Evolutionary conservation across 1,284 basidiomycete species (phyloP).

Genomic region (Peniophora sp.): DNA sequence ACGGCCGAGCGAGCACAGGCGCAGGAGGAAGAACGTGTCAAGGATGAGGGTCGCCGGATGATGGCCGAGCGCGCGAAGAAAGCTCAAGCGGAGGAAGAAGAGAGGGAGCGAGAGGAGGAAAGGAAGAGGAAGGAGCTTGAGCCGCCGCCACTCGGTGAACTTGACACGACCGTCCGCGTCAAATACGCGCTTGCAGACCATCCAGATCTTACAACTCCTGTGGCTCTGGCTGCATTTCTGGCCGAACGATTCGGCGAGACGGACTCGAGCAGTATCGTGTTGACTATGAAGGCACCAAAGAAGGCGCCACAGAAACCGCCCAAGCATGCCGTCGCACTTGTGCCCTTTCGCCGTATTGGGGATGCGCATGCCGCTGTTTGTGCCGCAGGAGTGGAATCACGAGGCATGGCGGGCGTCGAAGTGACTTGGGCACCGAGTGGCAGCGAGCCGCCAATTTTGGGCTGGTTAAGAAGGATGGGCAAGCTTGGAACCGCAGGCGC

Average conservation of each 20-base stretch:
- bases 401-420: slow-evolving; percentile 34
- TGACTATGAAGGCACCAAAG: slow-evolving; percentile 55
- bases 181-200: slow-evolving; percentile 55
- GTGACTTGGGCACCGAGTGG: slow-evolving; percentile 38
- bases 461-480: slow-evolving; percentile 67
- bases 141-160: slow-evolving; percentile 45
- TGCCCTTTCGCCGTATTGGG: slow-evolving; percentile 66
- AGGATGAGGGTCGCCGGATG: slow-evolving; percentile 68
- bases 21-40: slow-evolving; percentile 67
- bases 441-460: slow-evolving; percentile 66
- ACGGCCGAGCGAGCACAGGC: slow-evolving; percentile 47
- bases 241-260: slow-evolving; percentile 47
- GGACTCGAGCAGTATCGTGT: slow-evolving; percentile 56
- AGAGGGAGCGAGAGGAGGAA: slow-evolving; percentile 31
- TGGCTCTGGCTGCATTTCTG: slow-evolving; percentile 44
- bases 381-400: slow-evolving; percentile 43
- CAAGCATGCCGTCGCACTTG: slow-evolving; percentile 60
- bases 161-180: slow-evolving; percentile 67
- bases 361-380: slow-evolving; percentile 68
- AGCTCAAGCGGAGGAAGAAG: slow-evolving; percentile 34
- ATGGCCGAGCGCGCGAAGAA: slow-evolving; percentile 61
- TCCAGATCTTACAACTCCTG: slow-evolving; percentile 44
- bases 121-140: slow-evolving; percentile 27
- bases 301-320: slow-evolving; percentile 43
- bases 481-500: slow-evolving; percentile 34